These are phyloP conservation scores for Nicotiana tomentosiformis DNA, from an alignment of 257 asterid genomes.

Conservation along the genomic window DNA sequence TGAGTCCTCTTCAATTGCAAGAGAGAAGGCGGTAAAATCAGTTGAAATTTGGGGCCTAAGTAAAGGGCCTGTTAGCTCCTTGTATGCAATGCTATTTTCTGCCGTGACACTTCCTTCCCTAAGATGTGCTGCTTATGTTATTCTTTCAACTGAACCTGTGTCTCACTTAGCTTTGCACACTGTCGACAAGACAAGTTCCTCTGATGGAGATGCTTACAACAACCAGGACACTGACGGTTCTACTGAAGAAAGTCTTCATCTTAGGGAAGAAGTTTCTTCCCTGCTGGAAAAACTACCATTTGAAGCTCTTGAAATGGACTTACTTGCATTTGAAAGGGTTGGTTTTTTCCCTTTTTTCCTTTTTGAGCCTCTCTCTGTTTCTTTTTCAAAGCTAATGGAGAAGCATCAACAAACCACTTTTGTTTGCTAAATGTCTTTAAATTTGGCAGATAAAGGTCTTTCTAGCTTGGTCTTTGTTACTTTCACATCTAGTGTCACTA, in stretches of 20 bases:
- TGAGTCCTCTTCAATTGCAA: constrained; percentile 73
- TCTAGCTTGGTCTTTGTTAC: constrained; percentile 86
- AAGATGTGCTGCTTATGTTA: constrained; percentile 78
- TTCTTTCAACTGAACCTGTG: constrained; percentile 73
- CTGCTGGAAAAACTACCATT: constrained; percentile 53
- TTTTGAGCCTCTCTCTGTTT: neutral
- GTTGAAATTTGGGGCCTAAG: constrained; percentile 90
- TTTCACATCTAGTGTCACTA: constrained; percentile 66
- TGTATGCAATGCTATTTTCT: constrained; percentile 78
- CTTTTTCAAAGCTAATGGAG: neutral
- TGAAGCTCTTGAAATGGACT: constrained; percentile 64
- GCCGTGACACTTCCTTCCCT: constrained; percentile 63
- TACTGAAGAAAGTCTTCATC: constrained; percentile 47
- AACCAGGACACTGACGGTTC: constrained; percentile 37
- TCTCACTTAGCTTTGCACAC: constrained; percentile 45
- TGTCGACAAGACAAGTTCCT: constrained; percentile 20
- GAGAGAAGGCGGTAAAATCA: constrained; percentile 86
- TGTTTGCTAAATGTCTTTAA: constrained; percentile 12
- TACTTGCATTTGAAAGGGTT: constrained; percentile 71
- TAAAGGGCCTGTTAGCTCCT: constrained; percentile 79
- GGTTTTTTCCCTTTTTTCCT: constrained; percentile 2
- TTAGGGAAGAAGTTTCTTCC: constrained; percentile 71
- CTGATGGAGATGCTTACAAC: constrained; percentile 34
- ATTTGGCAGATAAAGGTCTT: constrained; percentile 61
- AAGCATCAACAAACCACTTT: constrained; percentile 3